Percentiles rank a stretch among this genome's conserved stretches.
phyloP scores from a whole-genome alignment of 176 grass and related monocot genomes.

The Echinochloa phyllopogon region DNA sequence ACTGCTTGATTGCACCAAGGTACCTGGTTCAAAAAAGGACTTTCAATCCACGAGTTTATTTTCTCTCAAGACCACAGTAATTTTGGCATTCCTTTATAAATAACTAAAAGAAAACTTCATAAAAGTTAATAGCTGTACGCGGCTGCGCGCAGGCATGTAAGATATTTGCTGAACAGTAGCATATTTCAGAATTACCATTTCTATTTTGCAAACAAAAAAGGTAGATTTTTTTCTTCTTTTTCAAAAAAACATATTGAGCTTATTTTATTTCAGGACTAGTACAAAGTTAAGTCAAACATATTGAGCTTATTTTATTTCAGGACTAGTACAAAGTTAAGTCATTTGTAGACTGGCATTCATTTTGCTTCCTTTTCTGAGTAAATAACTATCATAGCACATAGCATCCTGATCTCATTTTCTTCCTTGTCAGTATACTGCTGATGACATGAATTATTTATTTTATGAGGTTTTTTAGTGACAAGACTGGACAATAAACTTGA shows the following conservation, averaged over 20 bases:
- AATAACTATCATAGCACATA: slow-evolving; percentile 5
- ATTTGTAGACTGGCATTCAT: not conserved
- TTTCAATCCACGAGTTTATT: slow-evolving; percentile 16
- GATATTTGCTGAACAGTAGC: slow-evolving; percentile 29
- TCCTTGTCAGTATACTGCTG: not conserved
- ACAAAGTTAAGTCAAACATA: not conserved
- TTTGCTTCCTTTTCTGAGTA: not conserved
- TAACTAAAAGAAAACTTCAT: slow-evolving; percentile 12
- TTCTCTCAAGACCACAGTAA: slow-evolving; percentile 34
- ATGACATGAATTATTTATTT: not conserved
- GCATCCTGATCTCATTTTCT: not conserved
- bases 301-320: not conserved
- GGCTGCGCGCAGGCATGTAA: not conserved
- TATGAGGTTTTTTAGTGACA: slow-evolving; percentile 10
- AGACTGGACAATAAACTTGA: slow-evolving; percentile 6
- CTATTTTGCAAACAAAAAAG: slow-evolving; percentile 17
- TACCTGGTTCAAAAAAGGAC: slow-evolving; percentile 62
- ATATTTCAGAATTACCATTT: slow-evolving; percentile 32
- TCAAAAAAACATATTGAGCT: not conserved
- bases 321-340: not conserved
- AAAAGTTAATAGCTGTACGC: not conserved
- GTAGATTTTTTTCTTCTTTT: not conserved
- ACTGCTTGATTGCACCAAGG: slow-evolving; percentile 97
- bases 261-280: not conserved
- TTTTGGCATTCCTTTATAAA: slow-evolving; percentile 4